Base-by-base conservation (phyloP, 2,329 filamentous ascomycete species). In the Capronia coronata region DNA sequence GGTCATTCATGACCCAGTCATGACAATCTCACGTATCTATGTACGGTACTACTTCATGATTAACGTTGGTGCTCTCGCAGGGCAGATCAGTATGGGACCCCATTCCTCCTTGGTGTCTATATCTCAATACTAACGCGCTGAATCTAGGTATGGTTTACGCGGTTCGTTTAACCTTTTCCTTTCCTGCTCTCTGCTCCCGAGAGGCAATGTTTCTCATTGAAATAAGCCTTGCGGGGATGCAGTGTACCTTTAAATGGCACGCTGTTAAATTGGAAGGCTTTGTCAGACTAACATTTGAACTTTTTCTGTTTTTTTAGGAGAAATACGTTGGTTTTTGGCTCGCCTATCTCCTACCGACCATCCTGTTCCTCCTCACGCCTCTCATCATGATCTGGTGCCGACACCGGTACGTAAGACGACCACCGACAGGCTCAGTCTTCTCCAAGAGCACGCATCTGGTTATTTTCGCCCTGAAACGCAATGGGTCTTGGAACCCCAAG, bases 291-390 rank as follows among this genome's bases (percentile, higher is more conserved):
- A n/a, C n/a, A n/a, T n/a, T n/a, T n/a, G n/a, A n/a, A 18, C 16
- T n/a, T 7, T 11, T 19, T 19, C 14, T 37, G 1, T 37, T 11
- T 7, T 3, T 37, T 9, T 9, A 37, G 1, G 85, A 88, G 67
- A 83, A 84, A 63, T 86, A 86, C 54, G 75, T 87, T 41, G 84
- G 84, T 6, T 88, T 86, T 71, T 89, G 82, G 81, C 74, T 85
- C 19, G 75, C 84, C 0, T 89, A 75, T 69, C 67, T 84, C 32
- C 73, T 87, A 9, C 84, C 84, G 8, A 87, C 83, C 1, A 65
- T 73, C 48, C 68, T 86, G 62, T 85, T 86, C 71, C 72, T 78
- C 34, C 46, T 76, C 42, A 80, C 79, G 48, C 84, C 84, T 1
- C 32, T 78, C 0, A 76, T 87, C 2, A 71, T 87, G 43, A 70